phyloP scores from a whole-genome alignment of 192 early-diverging fungal genomes.

The Backusella circina region DNA sequence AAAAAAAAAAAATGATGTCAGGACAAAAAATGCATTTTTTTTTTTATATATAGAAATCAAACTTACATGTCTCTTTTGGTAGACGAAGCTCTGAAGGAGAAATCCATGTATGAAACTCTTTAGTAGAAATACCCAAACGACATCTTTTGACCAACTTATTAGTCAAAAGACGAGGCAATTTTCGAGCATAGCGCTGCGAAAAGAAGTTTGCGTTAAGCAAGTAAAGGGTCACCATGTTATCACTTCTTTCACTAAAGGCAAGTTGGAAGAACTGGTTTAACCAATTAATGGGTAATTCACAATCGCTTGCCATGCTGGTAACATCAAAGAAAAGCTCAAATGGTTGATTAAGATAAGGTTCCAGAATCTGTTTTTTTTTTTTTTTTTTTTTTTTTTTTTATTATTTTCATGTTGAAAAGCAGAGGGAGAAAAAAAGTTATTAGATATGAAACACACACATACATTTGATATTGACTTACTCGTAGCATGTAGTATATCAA shows the following conservation, averaged over 20 bases:
- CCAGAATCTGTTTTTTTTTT: conserved; percentile 42
- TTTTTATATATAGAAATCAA: not conserved
- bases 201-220: conserved; percentile 75
- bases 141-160: conserved; percentile 53
- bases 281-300: conserved; percentile 77
- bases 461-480: conserved; percentile 34
- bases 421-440: too few relatives aligned
- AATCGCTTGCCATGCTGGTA: conserved; percentile 67
- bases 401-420: too few relatives aligned
- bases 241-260: conserved; percentile 53
- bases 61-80: conserved; percentile 61
- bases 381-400: not conserved
- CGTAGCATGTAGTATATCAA: conserved; percentile 70
- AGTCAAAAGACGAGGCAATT: conserved; percentile 38
- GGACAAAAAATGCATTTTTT: not conserved
- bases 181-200: conserved; percentile 61
- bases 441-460: too few relatives aligned
- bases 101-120: conserved; percentile 69
- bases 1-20: too few relatives aligned
- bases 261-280: conserved; percentile 64
- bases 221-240: conserved; percentile 63
- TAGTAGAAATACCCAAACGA: conserved; percentile 58
- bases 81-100: conserved; percentile 62
- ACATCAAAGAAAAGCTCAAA: conserved; percentile 82
- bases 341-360: conserved; percentile 60